phyloP scores from a whole-genome alignment of 495 filamentous ascomycete species.

The Xylona heveae region DNA sequence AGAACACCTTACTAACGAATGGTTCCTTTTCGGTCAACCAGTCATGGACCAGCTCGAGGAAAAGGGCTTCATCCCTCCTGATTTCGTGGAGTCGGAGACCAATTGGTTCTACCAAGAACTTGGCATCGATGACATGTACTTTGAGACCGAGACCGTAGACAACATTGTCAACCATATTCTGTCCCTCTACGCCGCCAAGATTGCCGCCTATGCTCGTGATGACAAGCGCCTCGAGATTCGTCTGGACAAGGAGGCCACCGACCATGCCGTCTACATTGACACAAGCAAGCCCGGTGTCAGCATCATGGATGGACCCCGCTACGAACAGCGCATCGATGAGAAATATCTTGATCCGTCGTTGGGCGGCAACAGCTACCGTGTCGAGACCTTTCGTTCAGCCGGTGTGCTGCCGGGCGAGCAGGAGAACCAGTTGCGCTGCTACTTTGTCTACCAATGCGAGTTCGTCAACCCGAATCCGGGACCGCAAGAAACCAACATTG shows the following conservation, averaged over 20 bases:
- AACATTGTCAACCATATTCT: conserved; percentile 86
- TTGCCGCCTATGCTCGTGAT: conserved; percentile 81
- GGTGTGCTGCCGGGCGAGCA: conserved; percentile 46
- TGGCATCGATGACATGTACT: conserved; percentile 98
- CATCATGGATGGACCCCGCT: conserved; percentile 53
- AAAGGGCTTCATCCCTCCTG: conserved; percentile 67
- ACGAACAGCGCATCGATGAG: conserved; percentile 81
- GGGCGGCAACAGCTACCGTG: conserved; percentile 54
- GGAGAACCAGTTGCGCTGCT: conserved; percentile 71
- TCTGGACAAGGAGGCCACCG: conserved; percentile 79
- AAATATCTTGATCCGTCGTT: conserved; percentile 71
- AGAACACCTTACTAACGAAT: background rate
- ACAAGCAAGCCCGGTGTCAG: conserved; percentile 77
- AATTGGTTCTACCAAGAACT: conserved; percentile 95
- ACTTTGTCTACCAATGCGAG: conserved; percentile 92
- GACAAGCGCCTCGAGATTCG: conserved; percentile 88
- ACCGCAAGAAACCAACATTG: conserved; percentile 66
- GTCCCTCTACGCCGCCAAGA: conserved; percentile 90
- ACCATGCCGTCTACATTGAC: conserved; percentile 97
- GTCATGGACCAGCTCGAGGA: conserved; percentile 57
- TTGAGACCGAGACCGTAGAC: conserved; percentile 73
- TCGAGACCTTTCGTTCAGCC: conserved; percentile 86
- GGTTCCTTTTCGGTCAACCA: conserved; percentile 10
- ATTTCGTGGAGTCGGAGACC: conserved; percentile 67
- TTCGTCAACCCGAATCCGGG: conserved; percentile 55